Evolutionary conservation across 2,329 filamentous ascomycete genomes (phyloP), one percentile per base, ranked within the genome.

Genomic region (Clarireedia paspali): DNA sequence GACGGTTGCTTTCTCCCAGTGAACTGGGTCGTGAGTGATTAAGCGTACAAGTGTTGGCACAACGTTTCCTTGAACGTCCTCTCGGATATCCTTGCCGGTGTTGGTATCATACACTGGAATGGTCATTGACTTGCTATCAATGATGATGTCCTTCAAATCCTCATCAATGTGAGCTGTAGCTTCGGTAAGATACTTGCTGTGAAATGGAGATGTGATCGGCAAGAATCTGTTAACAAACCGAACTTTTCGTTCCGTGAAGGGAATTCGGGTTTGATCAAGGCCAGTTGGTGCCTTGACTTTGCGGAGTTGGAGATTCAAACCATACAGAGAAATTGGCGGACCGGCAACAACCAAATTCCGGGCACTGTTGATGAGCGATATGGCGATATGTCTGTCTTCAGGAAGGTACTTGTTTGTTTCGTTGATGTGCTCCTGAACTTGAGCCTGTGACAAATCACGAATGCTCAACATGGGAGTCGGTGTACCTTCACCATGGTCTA

Each of bases 281-380:
- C 95, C 94, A n/a, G 94, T 97, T 4, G 94, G 87, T 1, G 94
- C 92, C 78, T 96, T 99, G 70, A 96, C 89, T 75, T 97, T 99
- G 67, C 95, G 88, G 54, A 99, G 78, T 70, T 95, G 91, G 48
- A 95, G 77, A 71, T 99, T 99, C 42, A 99, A 81, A 80, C 94
- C 95, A 69, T 96, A 96, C 10, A 99, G 79, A 1, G 95, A 97
- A 63, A 95, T 91, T 2, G 95, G 94, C 55, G 94, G 94, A 53
- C 94, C 94, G 44, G 94, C 96, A 14, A 99, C 91, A 49, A 99
- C 95, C 68, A 97, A 87, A 72, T 97, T 99, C 57, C 94, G 87
- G 14, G 92, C 91, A 74, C 92, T 97, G 78, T 99, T 99, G 71
- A 96, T 84, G 55, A 99, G 81, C 0, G 95, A 97, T 66, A 99